Evolutionary conservation across 306 rosid species (phyloP).

Genomic region (Ormosia semicastrata): DNA sequence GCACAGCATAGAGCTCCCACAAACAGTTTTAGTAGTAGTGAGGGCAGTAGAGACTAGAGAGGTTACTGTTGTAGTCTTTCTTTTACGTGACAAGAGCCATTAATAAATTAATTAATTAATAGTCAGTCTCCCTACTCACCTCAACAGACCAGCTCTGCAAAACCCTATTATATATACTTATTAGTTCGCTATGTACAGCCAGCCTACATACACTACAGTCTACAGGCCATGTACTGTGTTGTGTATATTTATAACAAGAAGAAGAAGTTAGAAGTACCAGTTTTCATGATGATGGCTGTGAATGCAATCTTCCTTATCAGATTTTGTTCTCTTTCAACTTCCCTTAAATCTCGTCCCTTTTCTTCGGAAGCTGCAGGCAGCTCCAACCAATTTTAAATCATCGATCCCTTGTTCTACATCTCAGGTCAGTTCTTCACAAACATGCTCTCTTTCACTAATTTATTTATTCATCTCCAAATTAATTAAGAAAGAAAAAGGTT

Average conservation of each 20-base stretch:
- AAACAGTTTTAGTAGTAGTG: not conserved
- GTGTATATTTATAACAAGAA: not conserved
- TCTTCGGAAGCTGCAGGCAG: not conserved
- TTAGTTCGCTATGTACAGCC: not conserved
- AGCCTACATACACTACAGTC: not conserved
- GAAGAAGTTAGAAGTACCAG: not conserved
- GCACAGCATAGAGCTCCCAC: not conserved
- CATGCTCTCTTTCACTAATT: not conserved
- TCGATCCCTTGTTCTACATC: not conserved
- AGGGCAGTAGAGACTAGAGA: not conserved
- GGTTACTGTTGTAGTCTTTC: not conserved
- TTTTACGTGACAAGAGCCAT: not conserved
- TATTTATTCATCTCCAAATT: not conserved
- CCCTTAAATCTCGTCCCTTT: conserved; percentile 8
- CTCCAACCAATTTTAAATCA: not conserved
- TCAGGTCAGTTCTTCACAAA: not conserved
- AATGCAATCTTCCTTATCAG: not conserved
- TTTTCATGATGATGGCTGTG: not conserved
- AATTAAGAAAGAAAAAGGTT: not conserved
- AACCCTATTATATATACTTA: not conserved
- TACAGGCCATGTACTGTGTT: not conserved
- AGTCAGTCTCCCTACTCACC: not conserved
- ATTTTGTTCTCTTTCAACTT: not conserved
- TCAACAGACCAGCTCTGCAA: not conserved
- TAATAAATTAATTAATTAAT: not conserved